phyloP scores from a whole-genome alignment of 2,329 filamentous ascomycete species.

The Fusarium sp. region DNA sequence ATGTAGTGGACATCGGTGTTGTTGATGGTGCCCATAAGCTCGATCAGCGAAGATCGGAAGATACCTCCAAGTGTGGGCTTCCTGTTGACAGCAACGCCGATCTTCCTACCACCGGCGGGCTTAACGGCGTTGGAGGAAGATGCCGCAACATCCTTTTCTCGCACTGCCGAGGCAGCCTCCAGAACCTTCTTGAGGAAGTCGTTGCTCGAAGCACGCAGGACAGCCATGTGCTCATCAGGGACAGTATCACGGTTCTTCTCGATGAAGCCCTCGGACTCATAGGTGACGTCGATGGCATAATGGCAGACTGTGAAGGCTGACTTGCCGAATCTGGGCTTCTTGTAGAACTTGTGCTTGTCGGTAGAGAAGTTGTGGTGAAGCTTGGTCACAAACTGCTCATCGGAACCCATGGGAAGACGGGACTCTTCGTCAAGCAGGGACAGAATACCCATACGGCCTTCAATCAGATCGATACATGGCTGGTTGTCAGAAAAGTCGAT shows the following conservation, averaged over 20 bases:
- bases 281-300: slow-evolving; percentile 97
- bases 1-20: slow-evolving; percentile 99
- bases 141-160: slow-evolving; percentile 85
- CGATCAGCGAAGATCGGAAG: slow-evolving; percentile 97
- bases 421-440: slow-evolving; percentile 97
- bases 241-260: slow-evolving; percentile 99
- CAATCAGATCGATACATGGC: slow-evolving; percentile 97
- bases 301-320: slow-evolving; percentile 98
- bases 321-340: slow-evolving; percentile 98
- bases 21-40: slow-evolving; percentile 98
- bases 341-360: slow-evolving; percentile 97
- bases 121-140: slow-evolving; percentile 79
- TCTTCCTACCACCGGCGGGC: slow-evolving; percentile 83
- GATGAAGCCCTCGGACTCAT: slow-evolving; percentile 98
- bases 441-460: slow-evolving; percentile 94
- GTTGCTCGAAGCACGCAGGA: slow-evolving; percentile 87
- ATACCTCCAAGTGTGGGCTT: slow-evolving; percentile 98
- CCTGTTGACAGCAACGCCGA: slow-evolving; percentile 91
- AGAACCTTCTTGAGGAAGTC: slow-evolving; percentile 86
- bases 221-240: slow-evolving; percentile 96
- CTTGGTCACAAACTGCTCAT: slow-evolving; percentile 97
- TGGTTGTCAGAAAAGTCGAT: slow-evolving; percentile 99
- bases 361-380: slow-evolving; percentile 91
- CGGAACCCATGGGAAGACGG: slow-evolving; percentile 94
- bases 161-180: slow-evolving; percentile 84